Evolutionary conservation across 441 rosid genomes (phyloP).

Genomic region (Corymbia citriodora): DNA sequence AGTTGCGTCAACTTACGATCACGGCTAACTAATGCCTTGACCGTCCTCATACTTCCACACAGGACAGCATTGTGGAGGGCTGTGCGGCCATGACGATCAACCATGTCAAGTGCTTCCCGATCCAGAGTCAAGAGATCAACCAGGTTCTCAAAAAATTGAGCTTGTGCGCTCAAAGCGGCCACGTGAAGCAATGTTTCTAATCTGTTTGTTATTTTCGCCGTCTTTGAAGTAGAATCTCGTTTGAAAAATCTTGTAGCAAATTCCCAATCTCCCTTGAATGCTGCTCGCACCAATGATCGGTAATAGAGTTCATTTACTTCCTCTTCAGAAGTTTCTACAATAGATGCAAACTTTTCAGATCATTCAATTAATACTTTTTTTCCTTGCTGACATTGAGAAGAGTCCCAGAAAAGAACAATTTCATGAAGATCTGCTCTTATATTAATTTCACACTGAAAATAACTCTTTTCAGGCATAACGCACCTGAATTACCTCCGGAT

Average conservation of each 20-base stretch:
- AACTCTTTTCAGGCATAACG: accelerated
- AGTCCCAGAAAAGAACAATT: not conserved
- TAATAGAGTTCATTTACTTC: accelerated
- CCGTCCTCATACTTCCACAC: not conserved
- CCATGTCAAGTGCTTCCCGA: accelerated
- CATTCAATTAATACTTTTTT: not conserved
- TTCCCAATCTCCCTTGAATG: not conserved
- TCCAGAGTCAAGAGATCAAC: accelerated
- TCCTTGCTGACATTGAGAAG: accelerated
- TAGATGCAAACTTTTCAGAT: accelerated
- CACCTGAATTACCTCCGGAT: not conserved
- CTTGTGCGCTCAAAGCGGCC: not conserved
- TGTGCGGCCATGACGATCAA: not conserved
- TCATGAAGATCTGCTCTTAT: accelerated
- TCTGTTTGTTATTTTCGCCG: not conserved
- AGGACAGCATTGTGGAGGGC: not conserved
- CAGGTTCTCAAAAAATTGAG: not conserved
- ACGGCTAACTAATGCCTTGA: not conserved
- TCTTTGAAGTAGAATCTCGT: accelerated
- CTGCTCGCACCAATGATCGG: accelerated
- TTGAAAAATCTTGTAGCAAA: accelerated
- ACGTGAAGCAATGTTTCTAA: not conserved
- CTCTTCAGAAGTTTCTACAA: accelerated
- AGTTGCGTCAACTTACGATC: not conserved
- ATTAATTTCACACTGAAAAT: not conserved